Base-by-base conservation (phyloP, 2,329 filamentous ascomycete species). In the Ceratocystis variospora region DNA sequence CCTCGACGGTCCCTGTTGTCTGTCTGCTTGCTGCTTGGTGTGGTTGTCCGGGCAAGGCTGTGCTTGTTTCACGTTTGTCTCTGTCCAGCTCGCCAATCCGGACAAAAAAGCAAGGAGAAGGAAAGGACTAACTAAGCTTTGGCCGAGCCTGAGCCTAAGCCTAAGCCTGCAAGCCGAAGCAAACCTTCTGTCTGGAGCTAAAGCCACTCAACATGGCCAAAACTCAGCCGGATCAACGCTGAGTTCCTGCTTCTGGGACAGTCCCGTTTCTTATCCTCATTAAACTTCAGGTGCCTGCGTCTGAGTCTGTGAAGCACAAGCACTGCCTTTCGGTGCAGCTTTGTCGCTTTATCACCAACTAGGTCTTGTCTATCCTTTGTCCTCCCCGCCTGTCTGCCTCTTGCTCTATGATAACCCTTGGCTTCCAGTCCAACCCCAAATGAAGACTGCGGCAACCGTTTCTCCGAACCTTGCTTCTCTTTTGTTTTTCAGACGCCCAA, bases 61-160 rank as follows among this genome's bases (percentile, higher is more conserved):
- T 65, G 63, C 63, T 65, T 65, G 63, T 65, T 65, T 65, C 63
- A 65, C 25, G 62, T 53, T 48, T 53, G 53, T 57, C 53, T 57
- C 53, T 57, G 53, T 57, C 28, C 22, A 57, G 22, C 22, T 57
- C 53, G 22, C 28, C 53, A 28, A 31, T 28, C 25, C 28, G 8
- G 1, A n/a, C 48, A 50, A 50, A 8, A 50, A 22, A 12, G 48
- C 48, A 50, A 50, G 22, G 46, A 50, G 37, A 12, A 41, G 37
- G 37, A 41, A 41, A 41, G 37, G 37, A 12, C 37, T 8, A 41
- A 12, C 10, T 41, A 41, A 41, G 37, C 37, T 41, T 41, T 41
- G 37, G 37, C 37, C 37, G 37, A 6, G 31, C 5, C 31, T 7
- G 31, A 41, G 33, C 33, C 10, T 37, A 8, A 37, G 33, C 8